A percentile compares a stretch with the other conserved stretches of the same genome.
Conservation (phyloP, 192 early-diverging fungal species). For the Podila clonocystis region DNA sequence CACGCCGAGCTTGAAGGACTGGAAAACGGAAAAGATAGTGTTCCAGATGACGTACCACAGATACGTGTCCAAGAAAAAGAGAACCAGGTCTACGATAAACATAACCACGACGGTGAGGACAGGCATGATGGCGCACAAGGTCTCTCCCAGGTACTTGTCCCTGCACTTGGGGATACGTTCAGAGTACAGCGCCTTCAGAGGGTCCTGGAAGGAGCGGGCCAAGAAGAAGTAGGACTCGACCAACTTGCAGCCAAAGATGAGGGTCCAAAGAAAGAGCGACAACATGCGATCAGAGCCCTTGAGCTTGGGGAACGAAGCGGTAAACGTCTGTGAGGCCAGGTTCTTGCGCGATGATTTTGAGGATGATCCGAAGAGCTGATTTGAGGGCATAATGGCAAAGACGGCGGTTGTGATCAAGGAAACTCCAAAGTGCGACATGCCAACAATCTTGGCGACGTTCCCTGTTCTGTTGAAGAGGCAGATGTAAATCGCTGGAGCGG, state of each 20-base stretch:
- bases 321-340: constrained; percentile 62
- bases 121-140: constrained; percentile 70
- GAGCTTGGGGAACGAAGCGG: constrained; percentile 74
- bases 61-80: constrained; percentile 85
- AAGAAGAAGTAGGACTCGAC: constrained; percentile 84
- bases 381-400: constrained; percentile 69
- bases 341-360: constrained; percentile 26
- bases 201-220: constrained; percentile 77
- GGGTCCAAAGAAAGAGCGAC: constrained; percentile 73
- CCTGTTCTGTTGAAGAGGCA: constrained; percentile 49
- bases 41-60: constrained; percentile 87
- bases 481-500: constrained; percentile 67
- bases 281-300: constrained; percentile 68
- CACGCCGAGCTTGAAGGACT: constrained; percentile 75
- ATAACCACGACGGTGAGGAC: constrained; percentile 71
- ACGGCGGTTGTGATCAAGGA: constrained; percentile 68
- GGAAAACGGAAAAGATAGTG: constrained; percentile 74
- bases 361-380: constrained; percentile 54
- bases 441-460: constrained; percentile 63
- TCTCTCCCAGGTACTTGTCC: constrained; percentile 59
- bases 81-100: constrained; percentile 73
- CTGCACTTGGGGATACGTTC: constrained; percentile 58
- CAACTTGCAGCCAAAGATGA: constrained; percentile 76
- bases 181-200: constrained; percentile 60
- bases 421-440: constrained; percentile 69